phyloP scores from a whole-genome alignment of 2,329 filamentous ascomycete species.

The Apiospora phragmitis region DNA sequence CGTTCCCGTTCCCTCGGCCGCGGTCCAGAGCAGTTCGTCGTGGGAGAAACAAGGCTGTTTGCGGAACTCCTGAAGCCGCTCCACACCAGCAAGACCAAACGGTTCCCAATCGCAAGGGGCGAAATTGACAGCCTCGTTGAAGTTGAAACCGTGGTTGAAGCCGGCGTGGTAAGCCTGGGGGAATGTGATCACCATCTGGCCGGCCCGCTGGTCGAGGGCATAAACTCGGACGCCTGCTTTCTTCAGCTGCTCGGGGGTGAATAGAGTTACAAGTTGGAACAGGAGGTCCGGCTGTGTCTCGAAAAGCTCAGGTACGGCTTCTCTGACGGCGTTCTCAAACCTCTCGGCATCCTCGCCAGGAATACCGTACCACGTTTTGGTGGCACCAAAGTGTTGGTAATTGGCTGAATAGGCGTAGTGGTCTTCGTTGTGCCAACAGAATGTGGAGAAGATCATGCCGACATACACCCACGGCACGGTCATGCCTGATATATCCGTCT shows the following conservation, averaged over 20 bases:
- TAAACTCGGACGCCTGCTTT: conserved; percentile 93
- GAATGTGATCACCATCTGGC: conserved; percentile 95
- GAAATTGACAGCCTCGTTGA: conserved; percentile 98
- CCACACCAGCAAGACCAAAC: conserved; percentile 81
- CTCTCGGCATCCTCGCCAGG: conserved; percentile 91
- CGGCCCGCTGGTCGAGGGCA: conserved; percentile 92
- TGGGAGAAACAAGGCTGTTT: conserved; percentile 96
- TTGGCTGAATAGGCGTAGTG: conserved; percentile 98
- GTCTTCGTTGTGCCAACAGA: conserved; percentile 99
- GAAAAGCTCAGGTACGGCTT: conserved; percentile 93
- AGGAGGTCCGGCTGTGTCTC: conserved; percentile 95
- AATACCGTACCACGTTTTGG: conserved; percentile 99
- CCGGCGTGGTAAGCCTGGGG: conserved; percentile 96
- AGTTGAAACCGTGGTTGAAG: conserved; percentile 98
- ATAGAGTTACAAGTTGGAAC: conserved; percentile 94
- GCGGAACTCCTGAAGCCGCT: conserved; percentile 82
- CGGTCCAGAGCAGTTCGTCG: conserved; percentile 90
- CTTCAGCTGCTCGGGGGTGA: conserved; percentile 88
- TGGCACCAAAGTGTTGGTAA: conserved; percentile 96
- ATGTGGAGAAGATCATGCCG: conserved; percentile 99
- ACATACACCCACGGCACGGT: conserved; percentile 99
- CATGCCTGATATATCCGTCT: conserved; percentile 98
- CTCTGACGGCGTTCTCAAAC: conserved; percentile 92
- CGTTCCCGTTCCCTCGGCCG: conserved; percentile 76
- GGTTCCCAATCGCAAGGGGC: conserved; percentile 95